Percentiles rank a stretch among this genome's conserved stretches.
These are phyloP conservation scores for Colletotrichum sp. DNA, from an alignment of 2,329 filamentous ascomycete genomes.

Conservation along the genomic window DNA sequence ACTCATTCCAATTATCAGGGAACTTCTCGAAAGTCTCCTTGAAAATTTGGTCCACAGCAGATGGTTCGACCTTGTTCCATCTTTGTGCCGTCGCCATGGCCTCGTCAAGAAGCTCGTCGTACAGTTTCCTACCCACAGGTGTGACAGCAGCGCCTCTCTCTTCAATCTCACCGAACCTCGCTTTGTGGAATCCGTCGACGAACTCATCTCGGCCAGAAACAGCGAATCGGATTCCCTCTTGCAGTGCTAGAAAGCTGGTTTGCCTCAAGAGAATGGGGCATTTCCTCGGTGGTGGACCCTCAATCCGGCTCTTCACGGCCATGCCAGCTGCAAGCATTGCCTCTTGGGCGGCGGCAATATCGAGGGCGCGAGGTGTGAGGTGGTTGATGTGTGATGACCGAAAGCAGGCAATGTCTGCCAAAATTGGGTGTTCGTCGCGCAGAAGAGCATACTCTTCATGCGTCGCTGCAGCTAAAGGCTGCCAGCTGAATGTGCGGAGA, in stretches of 20 bases:
- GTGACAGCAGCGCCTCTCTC: slow-evolving; percentile 57
- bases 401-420: slow-evolving; percentile 52
- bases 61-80: neutral
- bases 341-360: slow-evolving; percentile 50
- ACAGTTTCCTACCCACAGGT: slow-evolving; percentile 45
- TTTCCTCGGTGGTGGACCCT: slow-evolving; percentile 50
- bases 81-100: slow-evolving; percentile 24
- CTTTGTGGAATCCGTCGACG: slow-evolving; percentile 45
- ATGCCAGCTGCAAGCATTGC: slow-evolving; percentile 47
- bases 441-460: slow-evolving; percentile 46
- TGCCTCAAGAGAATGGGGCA: slow-evolving; percentile 56
- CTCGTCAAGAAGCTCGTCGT: slow-evolving; percentile 46
- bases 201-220: slow-evolving; percentile 5
- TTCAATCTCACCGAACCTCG: slow-evolving; percentile 59
- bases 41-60: slow-evolving; percentile 26
- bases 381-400: slow-evolving; percentile 57
- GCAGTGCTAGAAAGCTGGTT: slow-evolving; percentile 57
- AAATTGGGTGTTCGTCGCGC: slow-evolving; percentile 47
- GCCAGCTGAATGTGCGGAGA: slow-evolving; percentile 54
- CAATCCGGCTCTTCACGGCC: slow-evolving; percentile 52
- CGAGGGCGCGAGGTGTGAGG: slow-evolving; percentile 54
- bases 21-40: slow-evolving; percentile 36
- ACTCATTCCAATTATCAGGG: slow-evolving; percentile 45
- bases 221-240: slow-evolving; percentile 50
- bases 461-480: slow-evolving; percentile 42